Conservation (phyloP, 2,329 filamentous ascomycete genomes). For the Aspergillus uvarum region DNA sequence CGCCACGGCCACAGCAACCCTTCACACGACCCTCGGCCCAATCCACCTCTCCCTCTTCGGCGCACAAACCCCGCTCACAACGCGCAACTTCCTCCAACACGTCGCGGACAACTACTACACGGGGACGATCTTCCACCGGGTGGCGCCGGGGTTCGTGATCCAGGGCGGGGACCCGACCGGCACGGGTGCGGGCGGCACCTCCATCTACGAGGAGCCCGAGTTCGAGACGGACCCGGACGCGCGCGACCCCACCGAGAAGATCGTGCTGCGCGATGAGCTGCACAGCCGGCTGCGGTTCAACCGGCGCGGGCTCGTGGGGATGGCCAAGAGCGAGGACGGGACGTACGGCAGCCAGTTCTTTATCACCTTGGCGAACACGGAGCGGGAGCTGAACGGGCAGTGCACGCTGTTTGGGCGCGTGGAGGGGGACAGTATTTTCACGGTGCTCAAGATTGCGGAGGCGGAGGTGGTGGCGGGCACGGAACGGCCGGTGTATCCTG, state of each 20-base stretch:
- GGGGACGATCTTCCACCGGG: slow-evolving; percentile 87
- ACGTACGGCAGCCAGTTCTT: slow-evolving; percentile 98
- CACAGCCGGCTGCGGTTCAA: slow-evolving; percentile 93
- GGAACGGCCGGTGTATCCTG: slow-evolving; percentile 82
- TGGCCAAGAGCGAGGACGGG: slow-evolving; percentile 74
- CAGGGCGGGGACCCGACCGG: slow-evolving; percentile 95
- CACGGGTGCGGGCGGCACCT: slow-evolving; percentile 86
- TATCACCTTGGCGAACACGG: slow-evolving; percentile 76
- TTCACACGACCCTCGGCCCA: slow-evolving; percentile 88
- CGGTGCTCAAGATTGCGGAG: slow-evolving; percentile 90
- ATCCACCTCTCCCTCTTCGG: slow-evolving; percentile 91
- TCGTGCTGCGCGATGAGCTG: slow-evolving; percentile 83
- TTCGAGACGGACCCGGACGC: slow-evolving; percentile 55
- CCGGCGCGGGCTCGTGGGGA: slow-evolving; percentile 83
- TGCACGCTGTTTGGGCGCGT: slow-evolving; percentile 94
- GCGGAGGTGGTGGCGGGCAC: slow-evolving; percentile 74
- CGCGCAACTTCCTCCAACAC: slow-evolving; percentile 92
- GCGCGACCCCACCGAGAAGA: slow-evolving; percentile 50
- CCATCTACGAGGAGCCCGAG: slow-evolving; percentile 75
- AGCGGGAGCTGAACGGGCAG: slow-evolving; percentile 80
- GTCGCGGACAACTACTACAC: slow-evolving; percentile 95
- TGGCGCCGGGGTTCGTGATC: slow-evolving; percentile 87
- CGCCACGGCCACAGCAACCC: slow-evolving; percentile 84
- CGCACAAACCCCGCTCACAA: slow-evolving; percentile 86
- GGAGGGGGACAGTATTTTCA: slow-evolving; percentile 93